Percentiles rank a stretch among this genome's conserved stretches.
These are phyloP conservation scores for Helotiales sp. DNA, from an alignment of 2,329 filamentous ascomycete genomes.

Conservation along the genomic window DNA sequence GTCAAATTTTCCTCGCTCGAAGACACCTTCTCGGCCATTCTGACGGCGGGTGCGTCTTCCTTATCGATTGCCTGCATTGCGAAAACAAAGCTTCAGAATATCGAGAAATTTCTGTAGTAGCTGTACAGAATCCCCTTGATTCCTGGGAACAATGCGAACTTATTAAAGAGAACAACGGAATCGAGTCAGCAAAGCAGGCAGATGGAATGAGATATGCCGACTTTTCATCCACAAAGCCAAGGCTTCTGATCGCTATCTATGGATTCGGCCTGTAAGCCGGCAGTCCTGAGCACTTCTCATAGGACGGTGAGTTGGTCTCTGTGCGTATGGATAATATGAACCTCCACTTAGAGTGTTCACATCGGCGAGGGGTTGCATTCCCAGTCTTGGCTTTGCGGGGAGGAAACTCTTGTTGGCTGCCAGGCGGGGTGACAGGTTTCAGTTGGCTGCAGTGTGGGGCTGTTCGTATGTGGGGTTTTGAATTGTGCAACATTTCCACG, in stretches of 20 bases:
- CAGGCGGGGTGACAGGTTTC: neutral
- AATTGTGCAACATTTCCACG: neutral
- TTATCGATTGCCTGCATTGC: constrained; percentile 19
- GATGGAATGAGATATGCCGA: constrained; percentile 5
- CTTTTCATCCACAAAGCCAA: constrained; percentile 3
- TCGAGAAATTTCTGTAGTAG: neutral
- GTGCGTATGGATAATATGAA: constrained; percentile 1
- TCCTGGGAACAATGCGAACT: neutral
- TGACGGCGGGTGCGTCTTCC: neutral
- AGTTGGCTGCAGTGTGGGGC: neutral
- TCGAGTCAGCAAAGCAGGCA: neutral
- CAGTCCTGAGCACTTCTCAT: neutral
- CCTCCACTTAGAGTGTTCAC: neutral
- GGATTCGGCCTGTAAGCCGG: neutral
- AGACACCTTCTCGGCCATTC: constrained; percentile 16
- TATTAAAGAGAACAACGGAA: neutral
- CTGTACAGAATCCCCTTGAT: neutral
- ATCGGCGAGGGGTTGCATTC: neutral
- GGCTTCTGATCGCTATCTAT: neutral
- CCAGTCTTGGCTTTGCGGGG: neutral
- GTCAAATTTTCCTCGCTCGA: constrained; percentile 19
- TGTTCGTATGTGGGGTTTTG: neutral
- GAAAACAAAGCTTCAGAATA: neutral
- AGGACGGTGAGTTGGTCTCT: neutral
- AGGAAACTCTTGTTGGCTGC: neutral